A percentile compares a stretch with the other conserved stretches of the same genome.
phyloP scores from a whole-genome alignment of 1,284 basidiomycete species.

The Takashimella koratensis region DNA sequence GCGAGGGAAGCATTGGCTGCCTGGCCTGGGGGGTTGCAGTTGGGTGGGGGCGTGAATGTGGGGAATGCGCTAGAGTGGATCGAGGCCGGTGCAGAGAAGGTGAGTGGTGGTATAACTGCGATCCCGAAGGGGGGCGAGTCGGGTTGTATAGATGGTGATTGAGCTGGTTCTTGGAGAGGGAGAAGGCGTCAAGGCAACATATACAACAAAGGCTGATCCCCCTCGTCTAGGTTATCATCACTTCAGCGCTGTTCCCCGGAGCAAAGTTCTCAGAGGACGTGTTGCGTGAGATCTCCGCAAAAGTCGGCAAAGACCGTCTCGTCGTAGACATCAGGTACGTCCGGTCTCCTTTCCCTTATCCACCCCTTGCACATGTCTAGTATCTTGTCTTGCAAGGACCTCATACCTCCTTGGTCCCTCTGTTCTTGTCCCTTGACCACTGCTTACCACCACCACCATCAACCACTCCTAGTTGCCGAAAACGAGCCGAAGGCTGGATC shows the following conservation, averaged over 20 bases:
- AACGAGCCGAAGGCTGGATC: conserved; percentile 73
- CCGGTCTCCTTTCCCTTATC: neutral
- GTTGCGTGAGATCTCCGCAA: conserved; percentile 61
- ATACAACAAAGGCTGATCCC: no score
- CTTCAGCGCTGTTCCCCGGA: conserved; percentile 87
- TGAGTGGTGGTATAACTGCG: conserved; percentile 35
- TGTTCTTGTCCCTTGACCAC: neutral
- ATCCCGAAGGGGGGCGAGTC: neutral
- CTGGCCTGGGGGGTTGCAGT: conserved; percentile 83
- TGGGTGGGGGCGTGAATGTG: conserved; percentile 88
- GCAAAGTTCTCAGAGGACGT: conserved; percentile 73
- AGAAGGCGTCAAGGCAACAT: no score
- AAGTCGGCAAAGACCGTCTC: conserved; percentile 77
- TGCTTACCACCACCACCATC: no score
- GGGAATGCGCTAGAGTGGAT: conserved; percentile 83
- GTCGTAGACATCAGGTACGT: conserved; percentile 90
- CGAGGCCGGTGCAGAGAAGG: conserved; percentile 86
- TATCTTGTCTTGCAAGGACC: no score
- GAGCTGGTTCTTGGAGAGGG: neutral
- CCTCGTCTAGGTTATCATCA: conserved; percentile 95
- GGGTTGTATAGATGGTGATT: neutral
- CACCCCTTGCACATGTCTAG: no score
- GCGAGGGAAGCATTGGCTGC: conserved; percentile 74
- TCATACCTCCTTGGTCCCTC: no score
- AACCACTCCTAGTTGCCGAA: conserved; percentile 67